Base-by-base conservation (phyloP, 176 grass and related monocot genomes). In the sorghum (Sorghum bicolor) region DNA sequence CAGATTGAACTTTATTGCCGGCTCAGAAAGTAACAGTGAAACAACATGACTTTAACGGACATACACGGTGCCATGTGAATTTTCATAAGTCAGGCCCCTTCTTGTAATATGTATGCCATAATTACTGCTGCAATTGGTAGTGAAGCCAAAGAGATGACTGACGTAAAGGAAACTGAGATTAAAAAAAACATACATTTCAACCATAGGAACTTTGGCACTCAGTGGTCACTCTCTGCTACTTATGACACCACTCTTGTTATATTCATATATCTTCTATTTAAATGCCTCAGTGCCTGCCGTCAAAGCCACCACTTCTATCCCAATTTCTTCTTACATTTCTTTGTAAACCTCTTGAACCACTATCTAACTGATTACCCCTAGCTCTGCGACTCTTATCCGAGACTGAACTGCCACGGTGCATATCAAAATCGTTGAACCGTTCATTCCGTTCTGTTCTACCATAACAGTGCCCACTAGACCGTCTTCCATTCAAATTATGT, bases 261-360 rank as follows among this genome's bases (percentile, higher is more conserved):
- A 82, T 44, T 76, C 52, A 58, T 88, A 60, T 88, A 86, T 75
- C 88, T 82, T 74, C 33, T 65, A 13, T 86, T 90, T 47, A 65
- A 69, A 75, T 19, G 15, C 43, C 77, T 77, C 7, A 14, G 73
- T 22, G 72, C 64, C 47, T 86, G 70, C 69, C 34, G 68, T 88
- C 30, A 84, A 84, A 75, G 67, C 37, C 32, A 83, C 64, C 67
- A 76, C 39, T 76, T 86, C 25, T 58, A 81, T 75, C 60, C 73
- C 79, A 64, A 60, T 55, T 74, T 81, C 65, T 78, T 84, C 88
- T 81, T 67, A 4, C 67, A 67, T 81, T 92, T 74, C 86, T 84
- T 69, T 58, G 38, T 82, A 64, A 65, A 84, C 83, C 70, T 86
- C 84, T 90, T 85, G 92, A 90, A 74, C 86, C 62, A 77, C 83